Base-by-base conservation (phyloP, 306 rosid genomes). In the Gastrolobium villosum region DNA sequence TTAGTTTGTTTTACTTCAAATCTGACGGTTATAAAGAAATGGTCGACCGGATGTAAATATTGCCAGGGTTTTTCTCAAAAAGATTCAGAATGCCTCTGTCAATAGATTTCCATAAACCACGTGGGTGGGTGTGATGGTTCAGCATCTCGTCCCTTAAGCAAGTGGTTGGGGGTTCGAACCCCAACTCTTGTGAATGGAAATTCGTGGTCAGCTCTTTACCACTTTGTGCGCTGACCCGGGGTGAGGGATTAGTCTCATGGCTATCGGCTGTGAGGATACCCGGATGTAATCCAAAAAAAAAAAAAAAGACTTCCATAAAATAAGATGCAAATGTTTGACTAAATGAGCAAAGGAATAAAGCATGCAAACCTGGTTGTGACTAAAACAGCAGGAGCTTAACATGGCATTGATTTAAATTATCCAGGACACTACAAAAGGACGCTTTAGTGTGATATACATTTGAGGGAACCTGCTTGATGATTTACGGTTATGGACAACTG, bases 361-460 rank as follows among this genome's bases (percentile, higher is more conserved):
- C 9, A 48, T 28, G 56, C 28, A 61, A 75, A 74, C 40, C 32
- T 26, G 62, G 37, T 40, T 73, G 74, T 52, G 6, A 7, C 72
- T 31, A 74, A 43, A 49, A 67, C 84, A 68, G 56, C 61, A 61
- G 55, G 41, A 65, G 36, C 50, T 57, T 67, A 7, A 50, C 81
- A 69, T 64, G 62, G 20, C 83, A 76, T 11, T 70, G 76, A 86
- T 79, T 84, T 76, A 74, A 87, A 77, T 72, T 76, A 85, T 55
- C 74, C 73, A 74, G 60, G 72, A 50, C 10, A 78, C 75, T 77
- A 82, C 78, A 81, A 43, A 56, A 82, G 75, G 70, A 64, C 57
- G 41, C 55, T 70, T 28, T 35, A 57, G 75, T 70, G 52, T 70
- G 77, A 74, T 65, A 67, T 83, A 83, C 84, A 86, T 64, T 75